Evolutionary conservation across 2,329 filamentous ascomycete genomes (phyloP).

Genomic region (Pestalotiopsis sp.): DNA sequence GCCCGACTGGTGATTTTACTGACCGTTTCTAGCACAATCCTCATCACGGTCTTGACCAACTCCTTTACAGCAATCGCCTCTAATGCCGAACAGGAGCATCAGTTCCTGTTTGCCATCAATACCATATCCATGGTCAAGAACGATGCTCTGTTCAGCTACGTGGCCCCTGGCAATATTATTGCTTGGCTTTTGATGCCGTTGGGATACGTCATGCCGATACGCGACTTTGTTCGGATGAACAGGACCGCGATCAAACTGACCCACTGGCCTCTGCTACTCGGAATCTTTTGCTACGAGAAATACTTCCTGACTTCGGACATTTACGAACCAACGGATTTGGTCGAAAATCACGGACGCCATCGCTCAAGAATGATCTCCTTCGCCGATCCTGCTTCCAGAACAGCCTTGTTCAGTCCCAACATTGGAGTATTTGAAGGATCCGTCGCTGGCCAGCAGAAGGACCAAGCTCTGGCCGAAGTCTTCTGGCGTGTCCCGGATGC

Average conservation of each 20-base stretch:
- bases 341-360: conserved; percentile 66
- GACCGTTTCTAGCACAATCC: conserved; percentile 63
- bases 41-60: conserved; percentile 94
- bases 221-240: conserved; percentile 81
- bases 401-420: conserved; percentile 72
- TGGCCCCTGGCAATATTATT: conserved; percentile 87
- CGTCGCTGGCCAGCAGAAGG: conserved; percentile 84
- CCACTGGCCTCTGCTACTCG: conserved; percentile 83
- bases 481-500: conserved; percentile 74
- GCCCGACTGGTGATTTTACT: neutral
- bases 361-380: conserved; percentile 55
- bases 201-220: conserved; percentile 77
- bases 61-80: conserved; percentile 94
- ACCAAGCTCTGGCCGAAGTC: conserved; percentile 86
- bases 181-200: conserved; percentile 87
- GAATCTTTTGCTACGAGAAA: conserved; percentile 85
- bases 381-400: conserved; percentile 52
- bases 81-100: conserved; percentile 89
- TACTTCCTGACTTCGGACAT: conserved; percentile 72
- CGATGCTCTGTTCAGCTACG: conserved; percentile 92
- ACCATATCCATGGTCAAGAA: conserved; percentile 98
- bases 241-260: conserved; percentile 89
- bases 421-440: conserved; percentile 79
- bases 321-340: conserved; percentile 80
- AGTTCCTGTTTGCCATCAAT: conserved; percentile 93